phyloP scores from a whole-genome alignment of 2,329 filamentous ascomycete genomes.

The Elsinoe australis region DNA sequence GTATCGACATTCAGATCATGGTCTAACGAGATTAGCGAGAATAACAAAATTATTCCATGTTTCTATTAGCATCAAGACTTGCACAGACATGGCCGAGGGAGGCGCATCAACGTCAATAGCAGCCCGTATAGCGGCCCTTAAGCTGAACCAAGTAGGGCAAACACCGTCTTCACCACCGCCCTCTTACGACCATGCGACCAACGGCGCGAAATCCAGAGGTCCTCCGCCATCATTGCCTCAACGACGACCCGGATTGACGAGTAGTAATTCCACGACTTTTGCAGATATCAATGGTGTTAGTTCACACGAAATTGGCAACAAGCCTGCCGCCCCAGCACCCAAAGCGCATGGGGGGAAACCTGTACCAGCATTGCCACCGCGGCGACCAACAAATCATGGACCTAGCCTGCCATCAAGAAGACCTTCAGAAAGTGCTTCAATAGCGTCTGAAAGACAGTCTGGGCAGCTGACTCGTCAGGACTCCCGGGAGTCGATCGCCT shows the following conservation, averaged over 20 bases:
- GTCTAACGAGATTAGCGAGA: too few relatives aligned
- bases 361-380: slow-evolving; percentile 44
- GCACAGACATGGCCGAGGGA: slow-evolving; percentile 19
- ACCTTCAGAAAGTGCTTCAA: slow-evolving; percentile 33
- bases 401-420: slow-evolving; percentile 40
- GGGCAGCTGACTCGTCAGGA: slow-evolving; percentile 29
- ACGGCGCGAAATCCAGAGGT: slow-evolving; percentile 5
- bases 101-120: slow-evolving; percentile 32
- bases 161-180: slow-evolving; percentile 31
- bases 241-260: slow-evolving; percentile 16
- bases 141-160: slow-evolving; percentile 39
- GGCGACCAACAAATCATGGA: slow-evolving; percentile 24
- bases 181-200: slow-evolving; percentile 29
- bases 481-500: slow-evolving; percentile 47
- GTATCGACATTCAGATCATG: too few relatives aligned
- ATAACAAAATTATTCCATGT: too few relatives aligned
- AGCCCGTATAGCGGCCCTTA: slow-evolving; percentile 42
- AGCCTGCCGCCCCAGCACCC: slow-evolving; percentile 35
- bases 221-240: slow-evolving; percentile 18
- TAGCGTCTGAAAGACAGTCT: slow-evolving; percentile 18
- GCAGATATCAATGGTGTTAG: neutral
- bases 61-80: neutral
- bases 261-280: neutral
- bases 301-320: slow-evolving; percentile 31
- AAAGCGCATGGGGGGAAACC: slow-evolving; percentile 35